Evolutionary conservation across 148 eudicot species (phyloP), one percentile per base, ranked within the genome.

Genomic region (Rhododendron vialii): DNA sequence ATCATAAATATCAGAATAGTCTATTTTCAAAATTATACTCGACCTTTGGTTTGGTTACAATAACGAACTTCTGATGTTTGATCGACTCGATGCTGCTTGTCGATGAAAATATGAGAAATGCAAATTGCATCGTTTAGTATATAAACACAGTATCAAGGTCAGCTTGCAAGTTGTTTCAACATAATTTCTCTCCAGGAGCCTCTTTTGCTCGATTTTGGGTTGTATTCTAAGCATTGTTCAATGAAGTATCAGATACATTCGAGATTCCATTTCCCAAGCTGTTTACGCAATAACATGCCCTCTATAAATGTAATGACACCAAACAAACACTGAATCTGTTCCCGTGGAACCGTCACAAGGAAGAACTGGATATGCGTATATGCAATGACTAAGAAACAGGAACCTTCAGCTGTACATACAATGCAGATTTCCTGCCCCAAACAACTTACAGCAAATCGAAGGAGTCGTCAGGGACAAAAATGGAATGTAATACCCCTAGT

Each of bases 401-500:
- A 51, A 22, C 81, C 79, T 76, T 76, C 59, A 76, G 43, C 86
- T 78, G 7, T 59, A 47, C 77, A 50, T 73, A 61, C 61, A 85
- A 85, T 12, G 75, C 28, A 38, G 47, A 55, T 78, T 85, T 81
- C 83, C 61, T 15, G 74, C 77, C 83, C 82, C n/a, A 26, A 26
- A 67, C 33, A 71, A 75, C 84, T 83, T 83, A 41, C 14, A 65
- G 36, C 33, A 59, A 83, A 75, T 22, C 12, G 15, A 47, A 0
- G 17, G 4, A 79, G 82, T 22, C n/a, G 9, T 7, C 24, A 13
- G 82, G 53, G 61, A 9, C 47, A 41, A 41, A 77, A 10, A 2
- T 2, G 65, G 28, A 82, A 55, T 57, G 48, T 30, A n/a, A 30
- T 5, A 18, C n/a, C 61, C 18, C 38, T 24, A 41, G 59, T 41